Evolutionary conservation across 306 rosid species (phyloP), one percentile per base, ranked within the genome.

Genomic region (Trichosanthes cucumerina): DNA sequence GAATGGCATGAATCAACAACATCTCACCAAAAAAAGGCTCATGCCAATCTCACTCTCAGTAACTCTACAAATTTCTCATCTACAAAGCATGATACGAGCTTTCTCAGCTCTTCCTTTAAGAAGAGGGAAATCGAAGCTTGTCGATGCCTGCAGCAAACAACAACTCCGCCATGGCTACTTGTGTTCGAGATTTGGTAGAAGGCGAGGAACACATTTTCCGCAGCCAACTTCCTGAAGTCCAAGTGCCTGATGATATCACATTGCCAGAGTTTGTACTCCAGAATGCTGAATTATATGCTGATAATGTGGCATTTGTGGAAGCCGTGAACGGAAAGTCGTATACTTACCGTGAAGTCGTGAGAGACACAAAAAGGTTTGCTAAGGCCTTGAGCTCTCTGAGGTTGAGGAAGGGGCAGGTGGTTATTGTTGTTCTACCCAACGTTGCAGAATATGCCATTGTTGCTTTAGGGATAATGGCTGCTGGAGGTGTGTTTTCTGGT

Each of bases 401-500:
- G 54, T 41, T 95, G 59, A 89, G 85, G 64, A 95, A 85, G 63
- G 99, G 97, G 31, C 78, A 87, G 62, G 97, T 92, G 64, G 96
- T 91, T 54, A 75, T 92, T 57, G 99, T 91, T 2, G 92, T 90
- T 18, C 92, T 95, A 64, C 99, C 99, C 15, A 95, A 95, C 83
- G 86, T 92, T 0, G 90, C 87, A 0, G 97, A 92, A 82, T 95
- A 92, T 71, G 95, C 89, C n/a, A 81, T 89, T 53, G 78, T 91
- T 79, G 96, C 89, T 65, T 80, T 95, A 39, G 97, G 98, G 31
- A 89, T 95, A 18, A 95, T 95, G 99, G 86, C 84, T 13, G 87
- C 87, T 59, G 99, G 99, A 13, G 96, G 87, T 1, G 97, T 95
- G 57, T 95, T 95, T 52, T 95, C 97, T 23, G 97, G 99, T 1